These are phyloP conservation scores for Leccinum variicolor DNA, from an alignment of 768 basidiomycete genomes.

Conservation along the genomic window DNA sequence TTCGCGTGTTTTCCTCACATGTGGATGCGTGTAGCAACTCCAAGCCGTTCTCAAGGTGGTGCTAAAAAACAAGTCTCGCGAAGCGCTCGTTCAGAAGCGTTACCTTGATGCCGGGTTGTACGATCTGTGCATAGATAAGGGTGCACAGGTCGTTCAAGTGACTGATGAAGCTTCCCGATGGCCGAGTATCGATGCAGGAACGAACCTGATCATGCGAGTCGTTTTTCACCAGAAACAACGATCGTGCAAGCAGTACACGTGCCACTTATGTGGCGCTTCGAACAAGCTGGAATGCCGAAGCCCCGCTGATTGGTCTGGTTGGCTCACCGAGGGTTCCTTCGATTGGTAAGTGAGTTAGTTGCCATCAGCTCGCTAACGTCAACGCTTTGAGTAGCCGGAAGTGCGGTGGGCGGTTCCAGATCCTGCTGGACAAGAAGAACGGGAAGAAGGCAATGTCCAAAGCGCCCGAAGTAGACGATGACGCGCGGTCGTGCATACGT, in stretches of 20 bases:
- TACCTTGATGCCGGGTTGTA: slow-evolving; percentile 24
- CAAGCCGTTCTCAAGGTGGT: slow-evolving; percentile 16
- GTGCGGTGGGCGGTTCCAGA: slow-evolving; percentile 24
- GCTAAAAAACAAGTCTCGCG: slow-evolving; percentile 14
- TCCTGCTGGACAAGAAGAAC: slow-evolving; percentile 18
- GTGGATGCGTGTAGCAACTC: slow-evolving; percentile 17
- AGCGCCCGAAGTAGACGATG: slow-evolving; percentile 10
- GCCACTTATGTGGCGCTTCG: slow-evolving; percentile 20
- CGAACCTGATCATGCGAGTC: slow-evolving; percentile 23
- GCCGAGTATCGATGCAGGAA: slow-evolving; percentile 24
- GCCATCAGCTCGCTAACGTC: not conserved
- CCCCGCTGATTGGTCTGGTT: slow-evolving; percentile 14
- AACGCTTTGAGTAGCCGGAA: slow-evolving; percentile 4
- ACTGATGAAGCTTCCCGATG: slow-evolving; percentile 20
- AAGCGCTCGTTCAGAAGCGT: slow-evolving; percentile 20
- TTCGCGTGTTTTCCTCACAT: not conserved
- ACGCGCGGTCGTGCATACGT: slow-evolving; percentile 20
- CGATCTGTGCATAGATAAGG: slow-evolving; percentile 24
- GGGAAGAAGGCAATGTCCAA: slow-evolving; percentile 4
- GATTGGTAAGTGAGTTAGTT: slow-evolving; percentile 18
- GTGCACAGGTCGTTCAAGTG: slow-evolving; percentile 19
- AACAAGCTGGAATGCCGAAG: slow-evolving; percentile 15
- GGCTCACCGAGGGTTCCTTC: slow-evolving; percentile 20
- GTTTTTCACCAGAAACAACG: slow-evolving; percentile 17
- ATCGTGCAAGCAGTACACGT: slow-evolving; percentile 11